Conservation (phyloP, 495 filamentous ascomycete species). For the Thermochaetoides thermophila region DNA sequence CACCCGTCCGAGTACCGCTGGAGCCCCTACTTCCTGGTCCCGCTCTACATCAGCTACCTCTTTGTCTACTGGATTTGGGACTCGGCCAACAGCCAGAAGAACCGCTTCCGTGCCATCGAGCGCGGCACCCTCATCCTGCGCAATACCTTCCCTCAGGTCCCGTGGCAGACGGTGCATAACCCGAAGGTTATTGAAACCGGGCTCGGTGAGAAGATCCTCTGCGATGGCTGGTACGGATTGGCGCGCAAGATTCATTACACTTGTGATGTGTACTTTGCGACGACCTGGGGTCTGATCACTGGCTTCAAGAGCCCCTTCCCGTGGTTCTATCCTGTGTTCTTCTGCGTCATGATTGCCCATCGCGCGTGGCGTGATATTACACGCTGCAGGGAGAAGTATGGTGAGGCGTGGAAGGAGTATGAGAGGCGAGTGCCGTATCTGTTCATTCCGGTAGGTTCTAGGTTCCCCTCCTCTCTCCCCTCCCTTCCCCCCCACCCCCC, state of each 20-base stretch:
- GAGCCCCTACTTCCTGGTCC: slow-evolving; percentile 49
- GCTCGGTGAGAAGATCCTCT: slow-evolving; percentile 67
- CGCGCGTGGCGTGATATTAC: slow-evolving; percentile 74
- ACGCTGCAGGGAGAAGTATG: slow-evolving; percentile 77
- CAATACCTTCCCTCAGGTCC: slow-evolving; percentile 83
- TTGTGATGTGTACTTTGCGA: slow-evolving; percentile 73
- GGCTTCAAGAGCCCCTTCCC: slow-evolving; percentile 71
- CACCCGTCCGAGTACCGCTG: slow-evolving; percentile 68
- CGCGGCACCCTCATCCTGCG: slow-evolving; percentile 56
- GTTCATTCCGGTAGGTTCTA: slow-evolving; percentile 82
- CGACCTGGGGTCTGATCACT: slow-evolving; percentile 42
- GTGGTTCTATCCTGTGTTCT: slow-evolving; percentile 95
- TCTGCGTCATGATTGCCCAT: slow-evolving; percentile 80
- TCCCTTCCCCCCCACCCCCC: too few species aligned
- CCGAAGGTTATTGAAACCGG: slow-evolving; percentile 71
- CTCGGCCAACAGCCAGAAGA: slow-evolving; percentile 86
- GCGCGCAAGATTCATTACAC: slow-evolving; percentile 94
- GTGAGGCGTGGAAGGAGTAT: slow-evolving; percentile 83
- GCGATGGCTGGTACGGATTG: slow-evolving; percentile 86
- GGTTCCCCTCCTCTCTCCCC: not conserved
- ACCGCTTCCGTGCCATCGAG: slow-evolving; percentile 74
- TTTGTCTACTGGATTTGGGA: slow-evolving; percentile 91
- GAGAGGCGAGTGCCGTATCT: slow-evolving; percentile 77
- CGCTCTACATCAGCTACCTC: slow-evolving; percentile 59
- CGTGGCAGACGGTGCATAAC: slow-evolving; percentile 77